Evolutionary conservation across 2,329 filamentous ascomycete genomes (phyloP).

Genomic region (Penicillium sp.): DNA sequence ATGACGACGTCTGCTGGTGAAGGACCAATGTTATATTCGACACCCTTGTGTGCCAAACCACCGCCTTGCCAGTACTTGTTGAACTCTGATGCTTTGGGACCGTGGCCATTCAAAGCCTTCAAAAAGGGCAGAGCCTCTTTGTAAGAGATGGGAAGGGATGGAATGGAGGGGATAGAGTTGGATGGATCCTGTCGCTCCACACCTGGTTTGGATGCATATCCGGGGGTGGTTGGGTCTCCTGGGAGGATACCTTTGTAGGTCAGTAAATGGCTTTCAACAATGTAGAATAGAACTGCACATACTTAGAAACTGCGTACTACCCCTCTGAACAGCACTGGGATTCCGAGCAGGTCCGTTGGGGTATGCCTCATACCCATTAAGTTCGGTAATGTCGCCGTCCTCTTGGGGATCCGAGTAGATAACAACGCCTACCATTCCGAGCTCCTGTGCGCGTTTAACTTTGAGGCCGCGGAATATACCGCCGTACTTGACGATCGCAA

Average conservation of each 20-base stretch:
- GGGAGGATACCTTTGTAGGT: conserved; percentile 54
- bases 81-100: conserved; percentile 73
- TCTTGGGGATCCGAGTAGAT: conserved; percentile 89
- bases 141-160: conserved; percentile 89
- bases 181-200: conserved; percentile 72
- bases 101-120: conserved; percentile 86
- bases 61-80: conserved; percentile 71
- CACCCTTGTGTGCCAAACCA: conserved; percentile 75
- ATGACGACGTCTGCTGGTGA: conserved; percentile 70
- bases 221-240: conserved; percentile 85
- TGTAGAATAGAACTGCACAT: conserved; percentile 40
- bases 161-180: conserved; percentile 75
- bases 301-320: conserved; percentile 81
- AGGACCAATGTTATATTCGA: conserved; percentile 83
- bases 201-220: conserved; percentile 91
- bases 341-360: conserved; percentile 85
- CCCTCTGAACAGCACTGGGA: conserved; percentile 85
- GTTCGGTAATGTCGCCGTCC: conserved; percentile 77
- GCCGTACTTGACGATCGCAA: conserved; percentile 84
- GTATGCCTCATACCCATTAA: conserved; percentile 76
- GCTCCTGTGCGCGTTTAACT: conserved; percentile 85
- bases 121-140: conserved; percentile 81
- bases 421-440: conserved; percentile 82
- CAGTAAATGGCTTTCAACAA: background rate
- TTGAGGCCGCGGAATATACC: conserved; percentile 86